A percentile compares a stretch with the other conserved stretches of the same genome.
Conservation (phyloP, 192 early-diverging fungal species). For the Dispira simplex region DNA sequence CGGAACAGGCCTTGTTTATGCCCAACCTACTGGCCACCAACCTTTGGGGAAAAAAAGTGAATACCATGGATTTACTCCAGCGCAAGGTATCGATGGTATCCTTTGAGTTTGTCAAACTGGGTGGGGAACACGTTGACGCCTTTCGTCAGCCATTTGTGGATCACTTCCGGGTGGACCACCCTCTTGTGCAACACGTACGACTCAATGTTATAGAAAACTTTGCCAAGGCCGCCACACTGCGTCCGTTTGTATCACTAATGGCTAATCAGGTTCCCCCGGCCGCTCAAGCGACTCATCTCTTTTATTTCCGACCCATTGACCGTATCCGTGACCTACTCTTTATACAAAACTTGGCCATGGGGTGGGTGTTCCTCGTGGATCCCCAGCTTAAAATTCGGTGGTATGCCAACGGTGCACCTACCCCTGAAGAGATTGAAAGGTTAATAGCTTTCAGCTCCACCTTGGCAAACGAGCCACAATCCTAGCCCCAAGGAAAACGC, state of each 20-base stretch:
- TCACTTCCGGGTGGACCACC: background rate
- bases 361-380: slow-evolving; percentile 29
- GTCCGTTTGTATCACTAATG: slow-evolving; percentile 21
- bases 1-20: slow-evolving; percentile 19
- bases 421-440: slow-evolving; percentile 7
- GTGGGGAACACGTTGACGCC: slow-evolving; percentile 13
- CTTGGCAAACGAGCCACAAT: too few relatives aligned
- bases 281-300: slow-evolving; percentile 16
- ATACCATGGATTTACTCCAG: slow-evolving; percentile 18
- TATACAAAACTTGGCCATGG: slow-evolving; percentile 29
- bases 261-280: slow-evolving; percentile 18
- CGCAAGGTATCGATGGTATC: slow-evolving; percentile 23
- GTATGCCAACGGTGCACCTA: slow-evolving; percentile 30
- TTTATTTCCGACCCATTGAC: slow-evolving; percentile 28
- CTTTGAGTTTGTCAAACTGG: slow-evolving; percentile 29
- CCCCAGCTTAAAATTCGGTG: slow-evolving; percentile 22
- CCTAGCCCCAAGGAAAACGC: too few relatives aligned
- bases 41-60: slow-evolving; percentile 13
- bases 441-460: background rate
- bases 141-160: background rate
- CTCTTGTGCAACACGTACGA: slow-evolving; percentile 22
- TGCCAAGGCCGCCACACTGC: slow-evolving; percentile 24
- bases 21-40: slow-evolving; percentile 25
- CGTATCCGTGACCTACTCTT: slow-evolving; percentile 19
- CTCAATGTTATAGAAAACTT: slow-evolving; percentile 31